Evolutionary conservation across 1,284 basidiomycete species (phyloP).

Genomic region (Albatrellus sp.): DNA sequence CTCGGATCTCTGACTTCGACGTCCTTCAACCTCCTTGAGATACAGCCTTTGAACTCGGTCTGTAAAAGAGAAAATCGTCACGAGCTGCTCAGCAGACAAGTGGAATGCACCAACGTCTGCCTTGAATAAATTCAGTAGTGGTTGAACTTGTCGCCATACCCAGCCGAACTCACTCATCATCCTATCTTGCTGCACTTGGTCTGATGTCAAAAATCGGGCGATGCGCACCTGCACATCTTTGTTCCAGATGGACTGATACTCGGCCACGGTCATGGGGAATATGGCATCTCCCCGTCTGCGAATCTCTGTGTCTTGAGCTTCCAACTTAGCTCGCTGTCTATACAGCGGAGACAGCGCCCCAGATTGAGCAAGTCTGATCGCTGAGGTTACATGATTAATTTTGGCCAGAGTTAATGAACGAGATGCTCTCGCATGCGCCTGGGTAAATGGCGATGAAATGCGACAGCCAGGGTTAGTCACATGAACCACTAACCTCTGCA

Average conservation of each 20-base stretch:
- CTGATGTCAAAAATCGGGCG: slow-evolving; percentile 34
- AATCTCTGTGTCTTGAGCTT: slow-evolving; percentile 19
- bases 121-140: slow-evolving; percentile 26
- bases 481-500: too few species aligned
- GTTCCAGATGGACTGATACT: slow-evolving; percentile 28
- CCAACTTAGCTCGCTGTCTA: slow-evolving; percentile 16
- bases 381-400: slow-evolving; percentile 6
- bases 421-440: neutral
- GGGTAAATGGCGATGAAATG: neutral
- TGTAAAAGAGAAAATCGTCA: slow-evolving; percentile 6
- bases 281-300: slow-evolving; percentile 26
- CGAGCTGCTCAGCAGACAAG: neutral
- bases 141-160: slow-evolving; percentile 33
- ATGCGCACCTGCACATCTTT: slow-evolving; percentile 37
- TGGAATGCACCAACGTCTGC: slow-evolving; percentile 24
- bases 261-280: slow-evolving; percentile 36
- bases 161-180: slow-evolving; percentile 39
- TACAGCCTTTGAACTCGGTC: slow-evolving; percentile 9
- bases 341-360: slow-evolving; percentile 22
- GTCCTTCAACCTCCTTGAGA: slow-evolving; percentile 5
- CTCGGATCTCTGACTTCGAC: slow-evolving; percentile 11
- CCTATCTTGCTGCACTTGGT: slow-evolving; percentile 27
- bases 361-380: slow-evolving; percentile 30
- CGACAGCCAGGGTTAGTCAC: neutral
- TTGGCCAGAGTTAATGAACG: neutral